Evolutionary conservation across 73 alveolate genomes (phyloP), one percentile per base, ranked within the genome.

Genomic region (Paramecium bursaria): DNA sequence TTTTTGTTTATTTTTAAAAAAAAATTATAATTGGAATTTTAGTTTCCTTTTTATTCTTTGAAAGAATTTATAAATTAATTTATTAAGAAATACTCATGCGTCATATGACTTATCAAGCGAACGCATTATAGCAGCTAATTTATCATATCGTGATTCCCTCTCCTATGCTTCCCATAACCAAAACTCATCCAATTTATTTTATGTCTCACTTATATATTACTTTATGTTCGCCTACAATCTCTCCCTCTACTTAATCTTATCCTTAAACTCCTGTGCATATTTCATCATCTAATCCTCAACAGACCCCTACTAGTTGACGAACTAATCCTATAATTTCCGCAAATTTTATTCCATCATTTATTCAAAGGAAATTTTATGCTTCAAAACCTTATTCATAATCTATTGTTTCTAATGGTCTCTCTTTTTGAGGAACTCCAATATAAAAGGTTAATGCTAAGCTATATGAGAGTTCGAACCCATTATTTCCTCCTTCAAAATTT

Each of bases 211-310:
- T 39, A 67, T 67, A 15, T 67, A 57, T 4, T 67, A 17, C 9
- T 67, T 67, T 4, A 67, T 67, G 10, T 67, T 67, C 82, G 33
- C 3, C 23, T 67, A 29, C 10, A 67, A 39, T 67, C 82, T 4
- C 27, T 67, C 82, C 44, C 82, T 67, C n/a, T 67, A 39, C 44
- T 67, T 67, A 10, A 67, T 67, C 10, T 67, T 67, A 39, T 67
- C 82, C 14, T 67, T 67, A 21, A 67, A 67, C n/a, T 67, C 82
- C 6, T 53, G 44, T 4, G 82, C 82, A 67, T 67, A 67, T 42
- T 42, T 67, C 82, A 67, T 67, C 82, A 67, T 67, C 44, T 67
- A 42, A 39, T 67, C 82, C 10, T 67, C 82, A 13, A 67, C 44
- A 21, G 82, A 57, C 17, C 82, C 82, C 21, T 67, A 7, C 19